These are phyloP conservation scores for Metschnikowia kofuensis DNA, from an alignment of 805 yeast genomes.

Conservation along the genomic window DNA sequence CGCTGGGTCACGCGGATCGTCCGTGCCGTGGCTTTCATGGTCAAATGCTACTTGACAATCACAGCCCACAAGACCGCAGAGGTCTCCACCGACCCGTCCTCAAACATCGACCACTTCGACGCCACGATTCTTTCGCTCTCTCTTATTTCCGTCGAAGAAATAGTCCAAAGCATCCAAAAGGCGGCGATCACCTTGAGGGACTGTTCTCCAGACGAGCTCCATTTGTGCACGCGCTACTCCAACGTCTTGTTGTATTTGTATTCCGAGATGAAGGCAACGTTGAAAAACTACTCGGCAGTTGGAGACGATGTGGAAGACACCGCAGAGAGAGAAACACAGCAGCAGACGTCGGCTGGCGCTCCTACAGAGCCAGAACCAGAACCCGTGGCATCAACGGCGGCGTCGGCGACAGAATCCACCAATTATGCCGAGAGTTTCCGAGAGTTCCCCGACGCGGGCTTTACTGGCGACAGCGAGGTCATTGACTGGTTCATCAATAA, in stretches of 20 bases:
- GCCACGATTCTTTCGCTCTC: slow-evolving; percentile 56
- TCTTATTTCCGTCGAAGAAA: slow-evolving; percentile 68
- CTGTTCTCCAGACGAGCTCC: slow-evolving; percentile 87
- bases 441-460: slow-evolving; percentile 17
- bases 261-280: slow-evolving; percentile 62
- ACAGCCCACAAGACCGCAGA: slow-evolving; percentile 42
- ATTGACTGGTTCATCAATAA: slow-evolving; percentile 45
- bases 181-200: slow-evolving; percentile 75
- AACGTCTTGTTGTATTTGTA: slow-evolving; percentile 74
- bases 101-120: slow-evolving; percentile 32
- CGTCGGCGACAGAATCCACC: neutral
- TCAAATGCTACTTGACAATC: slow-evolving; percentile 74
- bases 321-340: too few relatives aligned
- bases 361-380: too few relatives aligned
- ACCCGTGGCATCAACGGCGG: neutral
- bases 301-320: slow-evolving; percentile 2
- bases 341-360: too few relatives aligned
- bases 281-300: slow-evolving; percentile 20
- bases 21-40: slow-evolving; percentile 84
- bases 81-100: slow-evolving; percentile 13
- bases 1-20: slow-evolving; percentile 86
- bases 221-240: slow-evolving; percentile 75
- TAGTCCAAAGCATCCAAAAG: slow-evolving; percentile 60
- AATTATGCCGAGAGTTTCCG: neutral
- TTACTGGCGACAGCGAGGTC: slow-evolving; percentile 37